Evolutionary conservation across 352 stramenopile species (phyloP).

Genomic region (Saprolegnia diclina): DNA sequence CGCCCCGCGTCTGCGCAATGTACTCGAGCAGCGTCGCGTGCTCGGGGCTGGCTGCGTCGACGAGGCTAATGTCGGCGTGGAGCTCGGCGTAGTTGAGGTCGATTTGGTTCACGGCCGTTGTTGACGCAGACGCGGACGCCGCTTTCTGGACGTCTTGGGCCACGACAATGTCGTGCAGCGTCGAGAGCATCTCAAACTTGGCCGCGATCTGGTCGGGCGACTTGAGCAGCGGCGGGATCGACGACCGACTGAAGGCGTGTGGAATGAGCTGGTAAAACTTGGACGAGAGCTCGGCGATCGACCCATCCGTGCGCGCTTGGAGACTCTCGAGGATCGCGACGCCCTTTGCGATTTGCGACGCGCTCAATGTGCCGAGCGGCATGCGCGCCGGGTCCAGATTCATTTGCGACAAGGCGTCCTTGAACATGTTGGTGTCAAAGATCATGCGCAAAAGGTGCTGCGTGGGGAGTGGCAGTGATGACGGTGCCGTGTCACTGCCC

Average conservation of each 20-base stretch:
- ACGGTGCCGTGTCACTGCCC: slow-evolving; percentile 5
- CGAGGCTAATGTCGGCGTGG: slow-evolving; percentile 31
- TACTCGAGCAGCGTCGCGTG: slow-evolving; percentile 31
- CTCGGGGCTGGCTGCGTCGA: slow-evolving; percentile 12
- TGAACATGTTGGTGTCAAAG: slow-evolving; percentile 39
- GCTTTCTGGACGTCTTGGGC: slow-evolving; percentile 32
- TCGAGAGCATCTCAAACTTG: slow-evolving; percentile 36
- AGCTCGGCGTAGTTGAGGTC: slow-evolving; percentile 33
- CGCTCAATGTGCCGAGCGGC: slow-evolving; percentile 32
- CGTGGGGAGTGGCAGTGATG: slow-evolving; percentile 28
- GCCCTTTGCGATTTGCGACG: slow-evolving; percentile 32
- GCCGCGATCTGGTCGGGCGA: slow-evolving; percentile 28
- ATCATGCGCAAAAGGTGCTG: slow-evolving; percentile 33
- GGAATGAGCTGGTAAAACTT: slow-evolving; percentile 36
- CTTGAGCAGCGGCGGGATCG: slow-evolving; percentile 31
- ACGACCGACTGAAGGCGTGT: slow-evolving; percentile 30
- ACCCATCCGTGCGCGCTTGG: slow-evolving; percentile 20
- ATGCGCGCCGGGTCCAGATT: slow-evolving; percentile 34
- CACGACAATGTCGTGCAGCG: slow-evolving; percentile 35
- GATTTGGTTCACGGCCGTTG: slow-evolving; percentile 26
- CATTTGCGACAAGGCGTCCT: slow-evolving; percentile 27
- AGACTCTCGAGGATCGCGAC: slow-evolving; percentile 33
- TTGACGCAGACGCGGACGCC: background rate
- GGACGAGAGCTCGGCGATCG: slow-evolving; percentile 27
- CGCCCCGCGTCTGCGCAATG: slow-evolving; percentile 19